phyloP scores from a whole-genome alignment of 73 alveolate genomes.

The Halteria grandinella region DNA sequence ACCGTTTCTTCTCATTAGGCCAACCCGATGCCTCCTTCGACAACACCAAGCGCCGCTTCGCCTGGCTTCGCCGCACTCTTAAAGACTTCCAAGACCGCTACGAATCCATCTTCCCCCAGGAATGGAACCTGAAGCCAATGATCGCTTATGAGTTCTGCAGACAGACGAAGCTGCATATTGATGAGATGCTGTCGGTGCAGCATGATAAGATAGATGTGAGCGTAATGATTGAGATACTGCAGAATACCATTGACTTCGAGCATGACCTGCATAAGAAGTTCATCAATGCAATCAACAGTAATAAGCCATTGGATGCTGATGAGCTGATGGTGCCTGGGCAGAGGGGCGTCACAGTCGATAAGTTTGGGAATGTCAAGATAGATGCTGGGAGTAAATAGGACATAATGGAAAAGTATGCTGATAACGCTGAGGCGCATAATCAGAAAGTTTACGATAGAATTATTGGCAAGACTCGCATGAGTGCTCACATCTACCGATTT shows the following conservation, averaged over 20 bases:
- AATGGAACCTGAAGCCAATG: conserved; percentile 91
- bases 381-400: conserved; percentile 73
- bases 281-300: too few species aligned
- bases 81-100: conserved; percentile 90
- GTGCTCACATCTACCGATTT: conserved; percentile 78
- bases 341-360: conserved; percentile 41
- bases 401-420: conserved; percentile 72
- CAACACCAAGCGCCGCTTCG: conserved; percentile 93
- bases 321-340: too few species aligned
- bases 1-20: not conserved
- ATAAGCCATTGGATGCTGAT: conserved; percentile 54
- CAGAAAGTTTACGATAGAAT: conserved; percentile 48
- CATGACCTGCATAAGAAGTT: conserved; percentile 85
- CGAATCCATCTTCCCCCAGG: conserved; percentile 89
- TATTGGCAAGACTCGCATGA: conserved; percentile 69
- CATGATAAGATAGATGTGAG: conserved; percentile 85
- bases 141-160: conserved; percentile 96
- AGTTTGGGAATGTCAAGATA: conserved; percentile 61
- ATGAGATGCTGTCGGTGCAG: conserved; percentile 78
- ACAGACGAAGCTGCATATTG: conserved; percentile 87
- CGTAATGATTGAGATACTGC: conserved; percentile 84
- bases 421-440: conserved; percentile 7
- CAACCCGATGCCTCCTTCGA: conserved; percentile 76
- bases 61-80: conserved; percentile 93
- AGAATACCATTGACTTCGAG: conserved; percentile 90